Evolutionary conservation across 75 land plant genomes (phyloP).

Genomic region (Cunninghamia lanceolata): DNA sequence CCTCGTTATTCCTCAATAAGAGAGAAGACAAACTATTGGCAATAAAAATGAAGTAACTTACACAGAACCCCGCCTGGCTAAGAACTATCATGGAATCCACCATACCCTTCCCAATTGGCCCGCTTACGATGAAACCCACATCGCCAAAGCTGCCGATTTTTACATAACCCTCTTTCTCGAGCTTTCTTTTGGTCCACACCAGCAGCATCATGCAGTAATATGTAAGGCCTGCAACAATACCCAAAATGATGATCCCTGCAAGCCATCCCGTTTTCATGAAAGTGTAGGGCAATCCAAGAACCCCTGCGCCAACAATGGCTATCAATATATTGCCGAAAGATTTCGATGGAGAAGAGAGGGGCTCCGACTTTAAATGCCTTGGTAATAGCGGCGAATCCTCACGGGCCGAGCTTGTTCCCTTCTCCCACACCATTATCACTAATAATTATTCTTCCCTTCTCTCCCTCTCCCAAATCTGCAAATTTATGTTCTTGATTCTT

Average conservation of each 20-base stretch:
- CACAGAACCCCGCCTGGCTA: constrained; percentile 77
- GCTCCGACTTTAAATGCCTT: not conserved
- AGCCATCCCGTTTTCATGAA: constrained; percentile 82
- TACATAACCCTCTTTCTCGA: constrained; percentile 27
- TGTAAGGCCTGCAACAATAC: constrained; percentile 38
- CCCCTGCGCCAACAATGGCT: constrained; percentile 87
- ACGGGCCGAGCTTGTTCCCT: constrained; percentile 5
- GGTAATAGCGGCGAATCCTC: constrained; percentile 39
- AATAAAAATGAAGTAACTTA: constrained; percentile 77
- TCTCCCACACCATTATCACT: constrained; percentile 3
- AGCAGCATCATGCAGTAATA: constrained; percentile 93
- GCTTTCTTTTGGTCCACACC: constrained; percentile 52
- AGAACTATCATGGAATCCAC: constrained; percentile 74
- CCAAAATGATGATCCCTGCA: constrained; percentile 39
- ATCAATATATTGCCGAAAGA: constrained; percentile 91
- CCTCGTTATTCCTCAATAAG: not conserved
- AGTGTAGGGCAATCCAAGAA: constrained; percentile 87
- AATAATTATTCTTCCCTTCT: not conserved
- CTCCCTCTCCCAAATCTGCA: not conserved
- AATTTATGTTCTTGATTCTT: too few species aligned
- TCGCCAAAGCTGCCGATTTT: constrained; percentile 70
- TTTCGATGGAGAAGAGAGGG: constrained; percentile 59
- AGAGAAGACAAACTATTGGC: constrained; percentile 46
- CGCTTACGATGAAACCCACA: constrained; percentile 60
- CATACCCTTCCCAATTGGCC: constrained; percentile 46